Conservation (phyloP, 2,329 filamentous ascomycete genomes). For the Cladosporium sp. region DNA sequence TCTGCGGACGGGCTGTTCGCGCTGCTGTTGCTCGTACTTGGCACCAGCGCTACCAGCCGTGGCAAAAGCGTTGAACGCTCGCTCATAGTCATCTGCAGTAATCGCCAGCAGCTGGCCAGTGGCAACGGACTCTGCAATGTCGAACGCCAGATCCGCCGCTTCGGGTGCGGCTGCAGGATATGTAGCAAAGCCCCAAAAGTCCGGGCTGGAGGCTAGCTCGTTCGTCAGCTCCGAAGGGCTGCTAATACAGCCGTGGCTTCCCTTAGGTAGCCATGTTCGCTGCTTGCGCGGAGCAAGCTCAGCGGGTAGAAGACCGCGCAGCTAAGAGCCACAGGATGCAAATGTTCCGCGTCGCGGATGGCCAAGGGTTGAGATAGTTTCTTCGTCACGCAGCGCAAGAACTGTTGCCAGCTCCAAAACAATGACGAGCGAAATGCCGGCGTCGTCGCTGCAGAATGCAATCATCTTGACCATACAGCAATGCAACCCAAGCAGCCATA, state of each 20-base stretch:
- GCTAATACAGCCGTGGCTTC: slow-evolving; percentile 72
- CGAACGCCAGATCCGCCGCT: slow-evolving; percentile 72
- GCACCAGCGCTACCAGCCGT: slow-evolving; percentile 70
- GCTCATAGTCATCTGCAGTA: slow-evolving; percentile 92
- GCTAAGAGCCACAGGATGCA: slow-evolving; percentile 78
- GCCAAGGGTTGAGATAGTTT: slow-evolving; percentile 70
- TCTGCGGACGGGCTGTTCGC: slow-evolving; percentile 4
- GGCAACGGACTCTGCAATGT: slow-evolving; percentile 74
- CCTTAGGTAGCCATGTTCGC: slow-evolving; percentile 87
- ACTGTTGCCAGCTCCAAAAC: slow-evolving; percentile 86
- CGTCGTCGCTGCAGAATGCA: no score
- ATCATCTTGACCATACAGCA: no score
- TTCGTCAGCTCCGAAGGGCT: slow-evolving; percentile 72
- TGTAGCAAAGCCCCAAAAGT: slow-evolving; percentile 91
- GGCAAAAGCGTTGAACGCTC: slow-evolving; percentile 84
- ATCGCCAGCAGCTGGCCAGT: slow-evolving; percentile 71
- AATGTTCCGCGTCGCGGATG: slow-evolving; percentile 68
- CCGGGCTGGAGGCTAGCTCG: slow-evolving; percentile 91
- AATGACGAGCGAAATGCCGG: slow-evolving; percentile 60
- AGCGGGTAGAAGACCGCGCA: slow-evolving; percentile 83
- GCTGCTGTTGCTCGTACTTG: slow-evolving; percentile 54
- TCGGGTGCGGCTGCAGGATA: slow-evolving; percentile 58
- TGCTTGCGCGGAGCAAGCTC: slow-evolving; percentile 72
- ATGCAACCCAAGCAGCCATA: no score
- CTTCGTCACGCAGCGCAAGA: slow-evolving; percentile 68